phyloP scores from a whole-genome alignment of 1,284 basidiomycete species.

The Cryptococcus amylolentus region DNA sequence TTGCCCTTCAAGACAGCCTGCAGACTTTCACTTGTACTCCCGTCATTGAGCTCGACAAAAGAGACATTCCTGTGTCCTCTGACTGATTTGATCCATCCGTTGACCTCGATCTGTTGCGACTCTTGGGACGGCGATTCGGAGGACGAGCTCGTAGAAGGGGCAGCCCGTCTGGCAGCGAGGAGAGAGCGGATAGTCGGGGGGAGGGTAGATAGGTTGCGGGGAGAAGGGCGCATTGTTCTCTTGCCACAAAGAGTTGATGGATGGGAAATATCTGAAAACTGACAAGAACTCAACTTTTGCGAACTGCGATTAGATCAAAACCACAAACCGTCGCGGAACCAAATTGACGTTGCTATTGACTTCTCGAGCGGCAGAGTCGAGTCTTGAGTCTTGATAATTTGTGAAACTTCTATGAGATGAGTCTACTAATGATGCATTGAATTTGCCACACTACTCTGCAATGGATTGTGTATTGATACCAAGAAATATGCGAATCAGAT shows the following conservation, averaged over 20 bases:
- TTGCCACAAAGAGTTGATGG: too few species aligned
- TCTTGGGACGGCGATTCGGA: slow-evolving; percentile 5
- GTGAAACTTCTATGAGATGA: too few species aligned
- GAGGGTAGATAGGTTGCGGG: slow-evolving; percentile 9
- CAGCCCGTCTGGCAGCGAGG: neutral
- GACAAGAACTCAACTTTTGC: too few species aligned
- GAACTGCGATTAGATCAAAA: too few species aligned
- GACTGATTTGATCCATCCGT: slow-evolving; percentile 81
- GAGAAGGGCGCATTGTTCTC: slow-evolving; percentile 2
- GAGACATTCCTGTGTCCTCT: slow-evolving; percentile 79
- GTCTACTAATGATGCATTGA: neutral
- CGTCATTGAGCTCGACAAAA: slow-evolving; percentile 80
- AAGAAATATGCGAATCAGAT: too few species aligned
- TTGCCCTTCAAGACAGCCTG: slow-evolving; percentile 70
- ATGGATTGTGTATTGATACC: too few species aligned
- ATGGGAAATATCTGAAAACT: too few species aligned
- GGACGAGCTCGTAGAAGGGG: slow-evolving; percentile 2
- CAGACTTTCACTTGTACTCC: slow-evolving; percentile 62
- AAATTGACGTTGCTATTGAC: too few species aligned
- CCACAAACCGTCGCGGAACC: too few species aligned
- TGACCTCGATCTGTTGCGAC: slow-evolving; percentile 20
- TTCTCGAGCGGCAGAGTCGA: too few species aligned
- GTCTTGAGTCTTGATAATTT: too few species aligned
- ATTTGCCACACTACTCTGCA: neutral
- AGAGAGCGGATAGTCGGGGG: slow-evolving; percentile 19